Evolutionary conservation across 208 protist genomes (phyloP), one percentile per base, ranked within the genome.

Genomic region (Acanthamoeba lenticulata): DNA sequence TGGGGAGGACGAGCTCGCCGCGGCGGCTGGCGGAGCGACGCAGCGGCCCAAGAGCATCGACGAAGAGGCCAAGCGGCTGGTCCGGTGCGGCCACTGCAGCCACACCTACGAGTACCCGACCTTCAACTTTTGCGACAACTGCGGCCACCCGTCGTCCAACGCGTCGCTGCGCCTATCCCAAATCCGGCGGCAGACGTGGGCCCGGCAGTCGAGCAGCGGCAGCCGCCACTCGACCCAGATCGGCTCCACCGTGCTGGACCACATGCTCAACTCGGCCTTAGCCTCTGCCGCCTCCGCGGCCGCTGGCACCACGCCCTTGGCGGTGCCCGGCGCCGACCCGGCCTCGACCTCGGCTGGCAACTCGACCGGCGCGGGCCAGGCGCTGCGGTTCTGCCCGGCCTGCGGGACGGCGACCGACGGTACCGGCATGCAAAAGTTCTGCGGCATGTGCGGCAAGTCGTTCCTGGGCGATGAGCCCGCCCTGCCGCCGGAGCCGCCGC

Each of bases 51-150:
- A 69, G 60, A 69, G 60, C 32, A 69, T 69, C 32, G 60, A 69
- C 21, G 60, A 69, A 27, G 60, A 69, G 32, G 19, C 60, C n/a
- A 69, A 69, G 32, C 60, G 60, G 24, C 19, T 69, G 24, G 60
- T 69, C 17, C 19, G 19, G 60, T 69, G 60, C 60, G 60, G 60
- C 24, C 60, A 69, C 60, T 69, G 60, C 60, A 27, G 32, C 60
- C 60, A 69, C 32, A 69, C 60, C 60, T 69, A 69, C 60, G 60
- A 69, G 60, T 69, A 69, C 60, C 60, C 60, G 32, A 69, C 60
- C 24, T 69, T 29, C 60, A 69, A 69, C 60, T 69, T 69, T 27
- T 69, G 60, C 32, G 60, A 69, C 60, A 69, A 69, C 60, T 69
- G 60, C 60, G 60, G 60, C 32, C 60, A 69, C 60, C 60, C 60